Evolutionary conservation across 2,329 filamentous ascomycete genomes (phyloP), one percentile per base, ranked within the genome.

Genomic region (Leptographium procerum): DNA sequence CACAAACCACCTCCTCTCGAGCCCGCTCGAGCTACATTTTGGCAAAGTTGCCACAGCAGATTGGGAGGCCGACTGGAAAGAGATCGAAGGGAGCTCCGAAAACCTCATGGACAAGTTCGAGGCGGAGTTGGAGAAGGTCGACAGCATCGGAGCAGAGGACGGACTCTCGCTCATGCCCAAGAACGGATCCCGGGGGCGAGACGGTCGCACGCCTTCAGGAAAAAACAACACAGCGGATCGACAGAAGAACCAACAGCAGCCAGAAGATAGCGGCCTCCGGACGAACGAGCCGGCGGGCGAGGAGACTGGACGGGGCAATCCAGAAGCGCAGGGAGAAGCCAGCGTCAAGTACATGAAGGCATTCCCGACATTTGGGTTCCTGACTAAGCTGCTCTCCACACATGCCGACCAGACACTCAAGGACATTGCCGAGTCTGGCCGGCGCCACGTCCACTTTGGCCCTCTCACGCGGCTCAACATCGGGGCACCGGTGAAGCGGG

Each of bases 381-480:
- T 91, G 50, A 81, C 83, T 14, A 74, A 76, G 13, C 79, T 83
- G 58, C 71, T 89, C 19, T 75, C 77, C 0, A 69, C 70, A 3
- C 83, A 84, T 65, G 82, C 84, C 11, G 77, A 76, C n/a, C 71
- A 70, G 9, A 77, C 89, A 2, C 88, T 90, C 65, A 71, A 80
- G 57, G 77, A 84, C 60, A 84, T 91, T 67, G 84, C 89, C 61
- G 81, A 86, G 69, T 81, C 85, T 8, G 81, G 90, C 71, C 78
- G 82, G 65, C 75, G 85, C 57, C 86, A 83, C 58, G 85, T 91
- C 13, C 74, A 85, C 6, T 85, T 89, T 64, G 85, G 85, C 4
- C 77, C 77, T 34, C 72, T 79, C 4, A 72, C 77, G 4, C 74
- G 70, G 55, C 65, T 84, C 6, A 70, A 72, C 1, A 60, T 80